Evolutionary conservation across 208 protist species (phyloP).

Genomic region (Phytomonas sp.): DNA sequence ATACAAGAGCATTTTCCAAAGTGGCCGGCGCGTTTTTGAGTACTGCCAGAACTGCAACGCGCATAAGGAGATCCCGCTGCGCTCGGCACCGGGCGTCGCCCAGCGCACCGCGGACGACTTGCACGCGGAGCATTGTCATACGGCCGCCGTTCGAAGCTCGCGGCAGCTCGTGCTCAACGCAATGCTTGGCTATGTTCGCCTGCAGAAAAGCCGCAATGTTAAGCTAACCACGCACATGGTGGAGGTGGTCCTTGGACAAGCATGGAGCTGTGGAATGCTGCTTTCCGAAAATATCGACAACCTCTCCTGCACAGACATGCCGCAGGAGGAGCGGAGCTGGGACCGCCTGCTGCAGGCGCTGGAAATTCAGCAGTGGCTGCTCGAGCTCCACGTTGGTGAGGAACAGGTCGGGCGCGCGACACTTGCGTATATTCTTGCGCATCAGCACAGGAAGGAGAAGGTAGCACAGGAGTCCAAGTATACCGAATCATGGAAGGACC

Average conservation of each 20-base stretch:
- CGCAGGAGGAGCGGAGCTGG: constrained; percentile 59
- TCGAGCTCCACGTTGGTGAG: constrained; percentile 85
- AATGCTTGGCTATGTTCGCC: constrained; percentile 62
- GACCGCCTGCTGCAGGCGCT: constrained; percentile 60
- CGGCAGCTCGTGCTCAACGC: constrained; percentile 77
- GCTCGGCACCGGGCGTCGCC: constrained; percentile 45
- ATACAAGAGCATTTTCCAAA: constrained; percentile 52
- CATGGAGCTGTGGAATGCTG: constrained; percentile 85
- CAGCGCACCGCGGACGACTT: constrained; percentile 70
- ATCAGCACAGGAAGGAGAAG: constrained; percentile 57
- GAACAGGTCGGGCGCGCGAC: constrained; percentile 84
- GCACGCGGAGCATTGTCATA: constrained; percentile 85
- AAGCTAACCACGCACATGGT: constrained; percentile 57
- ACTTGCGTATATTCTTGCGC: constrained; percentile 81
- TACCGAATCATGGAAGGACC: constrained; percentile 55
- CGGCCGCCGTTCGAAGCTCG: constrained; percentile 72
- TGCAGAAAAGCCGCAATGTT: constrained; percentile 60
- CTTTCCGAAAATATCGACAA: constrained; percentile 85
- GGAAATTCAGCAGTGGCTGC: constrained; percentile 81
- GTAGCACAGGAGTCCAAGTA: constrained; percentile 24
- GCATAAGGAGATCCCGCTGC: constrained; percentile 78
- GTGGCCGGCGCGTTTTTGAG: constrained; percentile 62
- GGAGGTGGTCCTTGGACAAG: constrained; percentile 80
- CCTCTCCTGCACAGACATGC: constrained; percentile 63
- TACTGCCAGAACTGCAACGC: constrained; percentile 80